Evolutionary conservation across 495 filamentous ascomycete species (phyloP).

Genomic region (Mytilinidion resinicola): DNA sequence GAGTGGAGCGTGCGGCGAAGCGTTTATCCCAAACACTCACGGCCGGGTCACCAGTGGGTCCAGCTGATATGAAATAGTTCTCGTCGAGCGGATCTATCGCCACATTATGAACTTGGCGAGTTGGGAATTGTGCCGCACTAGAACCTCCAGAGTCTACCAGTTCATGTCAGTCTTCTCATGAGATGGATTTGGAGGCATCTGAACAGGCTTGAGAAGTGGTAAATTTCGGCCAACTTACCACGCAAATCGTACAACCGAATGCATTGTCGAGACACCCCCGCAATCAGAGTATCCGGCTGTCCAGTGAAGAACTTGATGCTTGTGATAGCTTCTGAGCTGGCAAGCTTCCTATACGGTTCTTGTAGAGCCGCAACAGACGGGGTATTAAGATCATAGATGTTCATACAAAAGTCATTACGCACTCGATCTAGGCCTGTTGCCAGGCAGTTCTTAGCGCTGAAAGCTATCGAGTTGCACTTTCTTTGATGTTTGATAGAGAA

Average conservation of each 20-base stretch:
- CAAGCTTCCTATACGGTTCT: constrained; percentile 65
- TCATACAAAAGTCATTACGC: constrained; percentile 85
- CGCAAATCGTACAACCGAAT: constrained; percentile 85
- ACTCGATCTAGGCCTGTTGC: constrained; percentile 87
- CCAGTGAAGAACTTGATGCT: constrained; percentile 87
- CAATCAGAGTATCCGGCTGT: constrained; percentile 74
- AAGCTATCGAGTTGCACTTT: constrained; percentile 85
- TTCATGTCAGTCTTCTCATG: constrained; percentile 1
- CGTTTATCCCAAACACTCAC: constrained; percentile 89
- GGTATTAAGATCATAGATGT: constrained; percentile 86
- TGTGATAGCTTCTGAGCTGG: constrained; percentile 78
- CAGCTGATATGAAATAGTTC: constrained; percentile 92
- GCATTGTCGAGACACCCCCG: constrained; percentile 77
- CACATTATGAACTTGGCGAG: constrained; percentile 81
- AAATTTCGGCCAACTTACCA: constrained; percentile 45
- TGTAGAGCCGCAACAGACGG: constrained; percentile 39
- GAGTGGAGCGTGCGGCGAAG: constrained; percentile 48
- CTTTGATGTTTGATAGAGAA: constrained; percentile 81
- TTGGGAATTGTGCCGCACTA: constrained; percentile 56
- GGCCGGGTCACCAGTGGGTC: constrained; percentile 56
- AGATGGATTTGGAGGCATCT: too few species aligned
- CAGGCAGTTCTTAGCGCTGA: constrained; percentile 69
- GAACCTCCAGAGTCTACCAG: constrained; percentile 17
- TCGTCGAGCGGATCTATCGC: constrained; percentile 84
- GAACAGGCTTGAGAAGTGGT: not conserved